Percentiles rank a stretch among this genome's conserved stretches.
phyloP scores from a whole-genome alignment of 345 rosid genomes.

The Microthlaspi erraticum region DNA sequence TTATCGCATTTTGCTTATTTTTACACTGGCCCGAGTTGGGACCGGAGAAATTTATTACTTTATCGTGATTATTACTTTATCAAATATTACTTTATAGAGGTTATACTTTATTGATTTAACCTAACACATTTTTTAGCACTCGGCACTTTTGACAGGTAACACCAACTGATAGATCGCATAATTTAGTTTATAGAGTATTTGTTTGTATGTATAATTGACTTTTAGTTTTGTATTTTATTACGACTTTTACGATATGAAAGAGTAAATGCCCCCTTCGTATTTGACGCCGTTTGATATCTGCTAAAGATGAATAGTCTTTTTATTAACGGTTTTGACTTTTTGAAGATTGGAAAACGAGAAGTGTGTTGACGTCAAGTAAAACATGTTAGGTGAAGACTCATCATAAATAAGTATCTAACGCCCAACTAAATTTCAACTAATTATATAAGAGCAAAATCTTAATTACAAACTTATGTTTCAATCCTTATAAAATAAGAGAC shows the following conservation, averaged over 20 bases:
- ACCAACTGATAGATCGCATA: background rate
- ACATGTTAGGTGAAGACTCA: constrained; percentile 19
- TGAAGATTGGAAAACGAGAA: constrained; percentile 23
- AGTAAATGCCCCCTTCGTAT: constrained; percentile 19
- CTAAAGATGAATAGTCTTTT: constrained; percentile 8
- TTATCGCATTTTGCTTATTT: too few relatives aligned
- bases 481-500: too few relatives aligned
- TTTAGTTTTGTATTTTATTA: background rate
- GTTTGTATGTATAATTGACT: constrained; percentile 29
- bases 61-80: too few relatives aligned
- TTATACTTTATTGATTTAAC: too few relatives aligned
- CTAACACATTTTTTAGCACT: background rate
- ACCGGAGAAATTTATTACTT: too few relatives aligned
- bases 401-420: constrained; percentile 28
- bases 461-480: background rate
- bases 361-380: constrained; percentile 34
- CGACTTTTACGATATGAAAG: constrained; percentile 12
- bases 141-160: background rate
- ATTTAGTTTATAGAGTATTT: background rate
- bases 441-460: background rate
- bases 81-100: too few relatives aligned
- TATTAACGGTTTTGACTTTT: constrained; percentile 24
- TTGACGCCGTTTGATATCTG: constrained; percentile 23
- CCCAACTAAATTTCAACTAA: constrained; percentile 37
- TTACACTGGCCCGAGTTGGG: too few relatives aligned